Percentiles rank a stretch among this genome's conserved stretches.
phyloP scores from a whole-genome alignment of 768 basidiomycete genomes.

The Kwoniella mangroviensis region DNA sequence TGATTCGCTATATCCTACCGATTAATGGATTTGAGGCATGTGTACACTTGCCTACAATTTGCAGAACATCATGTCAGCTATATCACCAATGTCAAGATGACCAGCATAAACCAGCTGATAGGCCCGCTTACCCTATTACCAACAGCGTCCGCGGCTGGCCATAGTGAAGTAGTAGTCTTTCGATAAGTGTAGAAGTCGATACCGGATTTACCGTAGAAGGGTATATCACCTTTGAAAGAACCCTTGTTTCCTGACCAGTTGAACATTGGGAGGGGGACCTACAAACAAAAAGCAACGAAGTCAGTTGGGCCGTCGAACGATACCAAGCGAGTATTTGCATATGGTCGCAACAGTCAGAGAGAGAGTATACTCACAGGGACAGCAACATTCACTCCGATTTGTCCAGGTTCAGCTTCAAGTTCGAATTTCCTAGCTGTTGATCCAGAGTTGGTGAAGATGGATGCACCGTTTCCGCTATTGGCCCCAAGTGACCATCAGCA shows the following conservation, averaged over 20 bases:
- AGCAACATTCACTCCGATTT: slow-evolving; percentile 82
- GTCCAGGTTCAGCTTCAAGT: slow-evolving; percentile 81
- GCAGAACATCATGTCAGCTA: background rate
- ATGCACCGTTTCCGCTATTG: slow-evolving; percentile 84
- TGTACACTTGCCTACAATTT: slow-evolving; percentile 35
- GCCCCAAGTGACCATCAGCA: slow-evolving; percentile 31
- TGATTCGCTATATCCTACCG: background rate
- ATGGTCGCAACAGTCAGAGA: background rate
- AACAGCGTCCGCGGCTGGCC: slow-evolving; percentile 73
- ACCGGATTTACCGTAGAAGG: slow-evolving; percentile 89
- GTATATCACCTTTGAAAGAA: slow-evolving; percentile 75
- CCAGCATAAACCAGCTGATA: background rate
- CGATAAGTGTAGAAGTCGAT: slow-evolving; percentile 96
- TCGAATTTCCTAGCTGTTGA: slow-evolving; percentile 95
- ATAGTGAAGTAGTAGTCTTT: slow-evolving; percentile 93
- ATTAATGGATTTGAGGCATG: slow-evolving; percentile 50
- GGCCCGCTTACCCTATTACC: slow-evolving; percentile 46
- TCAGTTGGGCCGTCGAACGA: background rate
- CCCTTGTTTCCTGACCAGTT: slow-evolving; percentile 93
- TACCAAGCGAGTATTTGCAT: too few relatives aligned
- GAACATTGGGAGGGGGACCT: slow-evolving; percentile 90
- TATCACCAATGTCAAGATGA: background rate
- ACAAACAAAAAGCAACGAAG: slow-evolving; percentile 62
- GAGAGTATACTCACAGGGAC: slow-evolving; percentile 59
- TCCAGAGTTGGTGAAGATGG: slow-evolving; percentile 95